Evolutionary conservation across 2,329 filamentous ascomycete genomes (phyloP), one percentile per base, ranked within the genome.

Genomic region (Xylariaceae sp.): DNA sequence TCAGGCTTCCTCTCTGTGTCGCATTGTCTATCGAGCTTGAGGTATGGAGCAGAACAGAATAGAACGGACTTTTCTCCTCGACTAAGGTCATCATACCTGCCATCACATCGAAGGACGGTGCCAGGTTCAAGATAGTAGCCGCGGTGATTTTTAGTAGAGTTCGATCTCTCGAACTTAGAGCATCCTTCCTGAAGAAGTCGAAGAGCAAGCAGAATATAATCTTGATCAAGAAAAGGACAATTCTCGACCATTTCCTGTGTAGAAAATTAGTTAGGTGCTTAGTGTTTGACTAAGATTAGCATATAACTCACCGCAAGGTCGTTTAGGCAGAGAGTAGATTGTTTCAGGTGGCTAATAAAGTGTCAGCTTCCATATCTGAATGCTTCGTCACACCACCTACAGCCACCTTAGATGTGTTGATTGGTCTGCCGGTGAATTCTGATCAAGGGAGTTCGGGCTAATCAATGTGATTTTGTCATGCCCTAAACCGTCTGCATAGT

Each of bases 391-490:
- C 10, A 14, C 3, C 23, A 51, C 47, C 32, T 51, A 57, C 55
- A 54, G 43, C 55, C 55, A 57, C 29, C 40, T 44, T n/a, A 43
- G 20, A 41, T n/a, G n/a, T 19, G 50, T 20, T 19, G 14, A 21
- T 42, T 46, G 20, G 19, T 44, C 40, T 9, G 18, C 14, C 14
- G 3, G 6, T n/a, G 6, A 18, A 29, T 7, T n/a, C 16, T 18
- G 14, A 18, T 47, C 42, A 20, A 20, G 1, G 16, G 20, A 7
- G 19, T 19, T 32, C 21, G 54, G 46, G 14, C 19, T 19, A 7
- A 57, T 41, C 37, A 57, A 44, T n/a, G 46, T 54, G 21, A 57
- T 47, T 42, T 45, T 57, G 32, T 54, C 55, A n/a, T 54, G 55
- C 18, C 46, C 46, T 1, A 45, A 43, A 9, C 50, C 43, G 26